Evolutionary conservation across 2,329 filamentous ascomycete species (phyloP).

Genomic region (Talaromyces sp.): DNA sequence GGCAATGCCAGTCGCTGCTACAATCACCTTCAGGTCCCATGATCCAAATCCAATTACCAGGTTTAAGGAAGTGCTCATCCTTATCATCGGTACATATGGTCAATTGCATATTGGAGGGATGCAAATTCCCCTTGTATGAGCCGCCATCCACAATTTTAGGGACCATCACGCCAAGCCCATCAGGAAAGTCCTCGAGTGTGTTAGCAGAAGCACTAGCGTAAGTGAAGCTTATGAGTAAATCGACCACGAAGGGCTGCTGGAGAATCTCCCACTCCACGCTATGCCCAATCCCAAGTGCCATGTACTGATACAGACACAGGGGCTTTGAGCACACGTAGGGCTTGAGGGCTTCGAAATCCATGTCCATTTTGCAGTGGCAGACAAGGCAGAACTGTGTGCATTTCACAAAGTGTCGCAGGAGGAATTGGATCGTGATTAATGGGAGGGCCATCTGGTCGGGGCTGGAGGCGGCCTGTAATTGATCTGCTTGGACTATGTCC

Average conservation of each 20-base stretch:
- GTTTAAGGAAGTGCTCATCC: slow-evolving; percentile 30
- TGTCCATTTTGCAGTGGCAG: slow-evolving; percentile 65
- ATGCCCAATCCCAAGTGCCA: slow-evolving; percentile 77
- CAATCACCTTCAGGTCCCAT: slow-evolving; percentile 8
- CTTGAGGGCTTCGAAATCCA: slow-evolving; percentile 52
- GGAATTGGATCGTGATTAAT: slow-evolving; percentile 65
- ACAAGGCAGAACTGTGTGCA: slow-evolving; percentile 85
- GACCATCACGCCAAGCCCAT: slow-evolving; percentile 52
- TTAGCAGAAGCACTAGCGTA: slow-evolving; percentile 51
- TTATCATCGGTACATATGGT: neutral
- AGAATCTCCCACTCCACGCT: slow-evolving; percentile 80
- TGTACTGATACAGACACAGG: slow-evolving; percentile 83
- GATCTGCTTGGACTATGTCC: slow-evolving; percentile 46
- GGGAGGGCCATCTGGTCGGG: slow-evolving; percentile 48
- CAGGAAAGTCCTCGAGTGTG: slow-evolving; percentile 50
- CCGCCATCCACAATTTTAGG: slow-evolving; percentile 25
- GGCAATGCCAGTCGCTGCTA: slow-evolving; percentile 40
- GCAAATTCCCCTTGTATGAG: neutral
- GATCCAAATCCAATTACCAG: slow-evolving; percentile 52
- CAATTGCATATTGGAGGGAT: neutral
- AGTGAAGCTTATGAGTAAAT: slow-evolving; percentile 78
- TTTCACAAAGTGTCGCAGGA: slow-evolving; percentile 68
- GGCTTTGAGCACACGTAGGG: slow-evolving; percentile 68
- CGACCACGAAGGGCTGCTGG: slow-evolving; percentile 74
- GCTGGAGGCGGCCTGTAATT: slow-evolving; percentile 33